Conservation (phyloP, 371 early-diverging fungal genomes). For the Sanchytrium tribonematis region DNA sequence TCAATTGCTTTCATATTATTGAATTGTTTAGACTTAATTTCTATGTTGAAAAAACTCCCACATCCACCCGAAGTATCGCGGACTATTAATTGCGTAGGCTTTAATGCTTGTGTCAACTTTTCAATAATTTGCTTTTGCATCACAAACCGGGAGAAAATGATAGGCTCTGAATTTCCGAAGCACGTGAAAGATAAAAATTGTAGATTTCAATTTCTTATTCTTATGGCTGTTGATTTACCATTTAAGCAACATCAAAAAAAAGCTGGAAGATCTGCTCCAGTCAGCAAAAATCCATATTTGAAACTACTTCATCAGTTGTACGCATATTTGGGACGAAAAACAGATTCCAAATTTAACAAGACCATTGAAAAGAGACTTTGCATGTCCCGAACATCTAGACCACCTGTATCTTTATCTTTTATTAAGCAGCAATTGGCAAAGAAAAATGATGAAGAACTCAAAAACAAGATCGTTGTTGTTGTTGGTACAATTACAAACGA, state of each 20-base stretch:
- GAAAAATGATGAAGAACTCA: constrained; percentile 15
- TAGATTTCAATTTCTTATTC: background rate
- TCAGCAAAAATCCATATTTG: constrained; percentile 23
- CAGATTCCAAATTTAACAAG: constrained; percentile 90
- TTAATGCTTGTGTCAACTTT: background rate
- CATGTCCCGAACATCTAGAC: constrained; percentile 88
- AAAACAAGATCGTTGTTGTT: constrained; percentile 45
- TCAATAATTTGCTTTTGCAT: background rate
- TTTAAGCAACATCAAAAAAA: constrained; percentile 83
- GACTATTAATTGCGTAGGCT: background rate
- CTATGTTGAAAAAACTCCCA: background rate
- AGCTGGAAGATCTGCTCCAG: constrained; percentile 52
- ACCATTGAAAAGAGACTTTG: constrained; percentile 87
- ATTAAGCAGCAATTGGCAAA: constrained; percentile 35
- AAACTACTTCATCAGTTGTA: constrained; percentile 36
- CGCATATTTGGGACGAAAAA: constrained; percentile 92
- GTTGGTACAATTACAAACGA: constrained; percentile 93
- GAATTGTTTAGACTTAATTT: background rate
- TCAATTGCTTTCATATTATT: background rate
- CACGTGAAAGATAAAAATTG: background rate
- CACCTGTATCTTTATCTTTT: constrained; percentile 72
- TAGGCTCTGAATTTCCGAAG: background rate
- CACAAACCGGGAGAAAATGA: background rate
- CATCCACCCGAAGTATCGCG: background rate
- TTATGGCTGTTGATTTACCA: constrained; percentile 70